phyloP scores from a whole-genome alignment of 2,329 filamentous ascomycete genomes.

The Alternaria sp. region DNA sequence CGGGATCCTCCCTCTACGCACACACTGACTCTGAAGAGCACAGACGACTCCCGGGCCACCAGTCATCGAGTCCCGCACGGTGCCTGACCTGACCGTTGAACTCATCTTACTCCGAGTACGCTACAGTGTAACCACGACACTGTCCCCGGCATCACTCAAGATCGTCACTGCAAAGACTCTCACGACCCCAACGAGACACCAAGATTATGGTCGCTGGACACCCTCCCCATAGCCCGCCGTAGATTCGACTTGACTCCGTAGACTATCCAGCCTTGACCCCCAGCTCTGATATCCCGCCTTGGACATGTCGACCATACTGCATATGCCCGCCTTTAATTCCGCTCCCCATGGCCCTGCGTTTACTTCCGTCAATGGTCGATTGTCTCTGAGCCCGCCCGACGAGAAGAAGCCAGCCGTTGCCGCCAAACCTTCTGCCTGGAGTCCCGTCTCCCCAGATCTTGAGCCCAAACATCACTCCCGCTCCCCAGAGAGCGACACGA shows the following conservation, averaged over 20 bases:
- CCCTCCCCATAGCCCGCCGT: not conserved
- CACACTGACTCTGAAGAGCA: not conserved
- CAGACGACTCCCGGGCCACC: not conserved
- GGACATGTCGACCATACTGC: slow-evolving; percentile 45
- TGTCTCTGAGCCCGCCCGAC: slow-evolving; percentile 35
- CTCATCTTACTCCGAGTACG: slow-evolving; percentile 1
- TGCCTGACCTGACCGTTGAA: not conserved
- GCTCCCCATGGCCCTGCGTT: slow-evolving; percentile 44
- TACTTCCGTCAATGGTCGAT: slow-evolving; percentile 46
- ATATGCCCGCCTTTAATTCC: slow-evolving; percentile 36
- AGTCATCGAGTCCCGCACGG: not conserved
- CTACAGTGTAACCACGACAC: slow-evolving; percentile 25
- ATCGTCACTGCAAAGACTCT: slow-evolving; percentile 8
- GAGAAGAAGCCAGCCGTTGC: slow-evolving; percentile 29
- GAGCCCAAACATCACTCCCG: slow-evolving; percentile 31
- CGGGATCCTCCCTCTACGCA: not conserved
- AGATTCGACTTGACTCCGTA: not conserved
- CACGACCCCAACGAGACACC: not conserved
- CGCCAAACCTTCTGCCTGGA: slow-evolving; percentile 25
- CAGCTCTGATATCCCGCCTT: not conserved
- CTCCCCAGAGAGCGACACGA: slow-evolving; percentile 23
- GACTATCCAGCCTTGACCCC: not conserved
- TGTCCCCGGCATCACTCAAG: slow-evolving; percentile 11
- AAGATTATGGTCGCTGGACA: slow-evolving; percentile 7
- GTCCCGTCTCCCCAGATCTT: slow-evolving; percentile 15